A percentile compares a stretch with the other conserved stretches of the same genome.
Evolutionary conservation across 179 eudicot genomes (phyloP).

Genomic region (Beta macrorhiza): DNA sequence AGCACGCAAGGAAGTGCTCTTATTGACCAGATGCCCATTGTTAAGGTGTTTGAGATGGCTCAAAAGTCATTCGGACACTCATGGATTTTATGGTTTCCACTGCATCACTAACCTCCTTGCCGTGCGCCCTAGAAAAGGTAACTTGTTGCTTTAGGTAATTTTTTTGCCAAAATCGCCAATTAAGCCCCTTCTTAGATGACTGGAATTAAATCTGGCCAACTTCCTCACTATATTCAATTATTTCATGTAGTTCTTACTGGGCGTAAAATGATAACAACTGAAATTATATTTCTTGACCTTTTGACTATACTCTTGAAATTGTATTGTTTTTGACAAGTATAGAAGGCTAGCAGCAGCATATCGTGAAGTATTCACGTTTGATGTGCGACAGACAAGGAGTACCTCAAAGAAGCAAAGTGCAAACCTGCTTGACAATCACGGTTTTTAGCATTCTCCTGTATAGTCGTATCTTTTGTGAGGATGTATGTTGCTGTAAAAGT

Average conservation of each 20-base stretch:
- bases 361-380: neutral
- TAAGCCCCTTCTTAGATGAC: neutral
- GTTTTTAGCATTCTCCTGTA: neutral
- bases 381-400: constrained; percentile 3
- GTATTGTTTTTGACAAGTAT: too few relatives aligned
- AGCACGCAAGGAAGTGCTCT: neutral
- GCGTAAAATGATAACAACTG: neutral
- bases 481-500: neutral
- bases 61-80: neutral
- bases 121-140: neutral
- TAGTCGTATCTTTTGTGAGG: neutral
- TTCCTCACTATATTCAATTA: neutral
- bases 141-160: neutral
- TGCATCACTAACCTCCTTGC: neutral
- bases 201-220: neutral
- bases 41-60: neutral
- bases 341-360: neutral
- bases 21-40: neutral
- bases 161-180: neutral
- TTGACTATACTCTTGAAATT: neutral
- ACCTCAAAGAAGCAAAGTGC: too few relatives aligned
- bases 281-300: neutral
- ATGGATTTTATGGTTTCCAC: neutral
- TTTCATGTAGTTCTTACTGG: neutral
- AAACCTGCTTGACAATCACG: neutral